Evolutionary conservation across 129 eudicot genomes (phyloP).

Genomic region (Flaveria robusta): DNA sequence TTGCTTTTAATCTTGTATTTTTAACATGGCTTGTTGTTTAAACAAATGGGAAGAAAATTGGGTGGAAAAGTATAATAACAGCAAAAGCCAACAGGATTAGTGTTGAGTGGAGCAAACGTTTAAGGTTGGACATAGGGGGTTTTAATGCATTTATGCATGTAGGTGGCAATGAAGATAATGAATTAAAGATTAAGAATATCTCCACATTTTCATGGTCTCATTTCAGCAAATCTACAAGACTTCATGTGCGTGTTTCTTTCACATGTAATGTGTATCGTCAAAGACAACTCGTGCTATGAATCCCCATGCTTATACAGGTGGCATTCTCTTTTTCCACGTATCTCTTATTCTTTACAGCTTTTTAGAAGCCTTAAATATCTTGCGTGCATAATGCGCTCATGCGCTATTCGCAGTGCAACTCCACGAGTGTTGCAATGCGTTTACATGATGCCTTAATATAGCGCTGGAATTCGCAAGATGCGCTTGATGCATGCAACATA

Average conservation of each 20-base stretch:
- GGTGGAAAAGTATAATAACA: no score
- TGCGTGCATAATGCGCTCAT: no score
- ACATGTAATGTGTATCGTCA: slow-evolving; percentile 29
- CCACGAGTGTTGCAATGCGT: no score
- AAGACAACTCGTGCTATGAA: slow-evolving; percentile 29
- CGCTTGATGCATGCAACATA: no score
- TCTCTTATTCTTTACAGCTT: not conserved
- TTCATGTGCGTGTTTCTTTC: slow-evolving; percentile 28
- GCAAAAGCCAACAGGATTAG: no score
- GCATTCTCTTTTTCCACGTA: slow-evolving; percentile 28
- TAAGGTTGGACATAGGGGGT: slow-evolving; percentile 25
- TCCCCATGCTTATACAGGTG: slow-evolving; percentile 28
- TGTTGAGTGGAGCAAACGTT: slow-evolving; percentile 27
- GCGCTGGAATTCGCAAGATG: no score
- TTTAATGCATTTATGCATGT: slow-evolving; percentile 14
- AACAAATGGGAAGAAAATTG: no score
- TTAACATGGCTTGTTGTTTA: no score
- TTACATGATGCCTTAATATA: no score
- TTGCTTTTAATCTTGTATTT: no score
- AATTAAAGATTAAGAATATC: slow-evolving; percentile 11
- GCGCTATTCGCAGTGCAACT: no score
- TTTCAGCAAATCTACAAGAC: slow-evolving; percentile 23
- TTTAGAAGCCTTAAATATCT: no score
- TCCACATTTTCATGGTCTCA: slow-evolving; percentile 26
- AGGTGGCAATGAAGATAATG: not conserved